Conservation (phyloP, 2,329 filamentous ascomycete genomes). For the Calonectria pteridis region DNA sequence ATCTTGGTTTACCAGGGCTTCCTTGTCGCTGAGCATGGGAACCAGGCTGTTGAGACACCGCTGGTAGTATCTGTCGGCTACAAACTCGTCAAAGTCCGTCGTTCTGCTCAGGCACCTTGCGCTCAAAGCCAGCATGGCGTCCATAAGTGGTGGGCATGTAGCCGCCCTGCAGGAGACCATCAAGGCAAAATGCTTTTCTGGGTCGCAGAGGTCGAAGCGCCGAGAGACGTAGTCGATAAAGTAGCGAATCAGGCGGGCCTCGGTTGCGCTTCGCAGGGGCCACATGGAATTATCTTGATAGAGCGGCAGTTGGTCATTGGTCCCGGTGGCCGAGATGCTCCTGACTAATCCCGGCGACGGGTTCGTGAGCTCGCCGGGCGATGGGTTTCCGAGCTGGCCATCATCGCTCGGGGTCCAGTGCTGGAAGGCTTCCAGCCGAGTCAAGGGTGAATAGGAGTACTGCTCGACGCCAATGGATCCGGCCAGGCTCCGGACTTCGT, state of each 20-base stretch:
- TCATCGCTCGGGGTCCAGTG: constrained; percentile 3
- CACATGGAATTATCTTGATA: constrained; percentile 16
- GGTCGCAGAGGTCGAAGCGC: constrained; percentile 25
- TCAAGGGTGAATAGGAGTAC: background rate
- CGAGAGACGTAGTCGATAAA: constrained; percentile 19
- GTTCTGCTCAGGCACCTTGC: constrained; percentile 20
- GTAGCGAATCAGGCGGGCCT: constrained; percentile 14
- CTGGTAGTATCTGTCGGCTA: constrained; percentile 20
- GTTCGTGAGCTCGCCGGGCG: background rate
- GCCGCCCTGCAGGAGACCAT: constrained; percentile 17
- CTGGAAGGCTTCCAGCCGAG: background rate
- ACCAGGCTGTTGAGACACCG: constrained; percentile 19
- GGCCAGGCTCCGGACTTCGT: background rate
- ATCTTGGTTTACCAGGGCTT: constrained; percentile 11
- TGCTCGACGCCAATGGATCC: background rate
- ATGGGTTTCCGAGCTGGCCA: background rate
- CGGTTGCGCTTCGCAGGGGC: constrained; percentile 6
- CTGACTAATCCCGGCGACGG: background rate
- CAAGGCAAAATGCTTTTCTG: constrained; percentile 14
- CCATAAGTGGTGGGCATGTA: constrained; percentile 13
- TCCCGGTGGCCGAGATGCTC: background rate
- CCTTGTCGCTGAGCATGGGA: background rate
- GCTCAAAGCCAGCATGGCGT: constrained; percentile 18
- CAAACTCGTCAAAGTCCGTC: constrained; percentile 21
- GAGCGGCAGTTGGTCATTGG: background rate